Conservation (phyloP, 169 alveolate species). For the Plasmodium fragile region DNA sequence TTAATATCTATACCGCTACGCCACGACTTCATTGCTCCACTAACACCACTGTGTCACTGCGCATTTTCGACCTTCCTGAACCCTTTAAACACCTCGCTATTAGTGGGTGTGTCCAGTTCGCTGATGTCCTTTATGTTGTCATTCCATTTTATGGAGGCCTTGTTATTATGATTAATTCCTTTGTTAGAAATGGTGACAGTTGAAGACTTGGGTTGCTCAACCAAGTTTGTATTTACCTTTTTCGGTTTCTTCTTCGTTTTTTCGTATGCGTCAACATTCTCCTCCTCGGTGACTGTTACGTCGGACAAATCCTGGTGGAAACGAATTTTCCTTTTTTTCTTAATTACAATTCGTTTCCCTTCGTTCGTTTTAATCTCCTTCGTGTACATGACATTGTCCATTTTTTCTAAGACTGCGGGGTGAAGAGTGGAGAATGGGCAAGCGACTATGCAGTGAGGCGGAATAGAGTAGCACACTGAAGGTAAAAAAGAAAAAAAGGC, state of each 20-base stretch:
- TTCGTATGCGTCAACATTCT: slow-evolving; percentile 54
- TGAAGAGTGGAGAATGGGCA: neutral
- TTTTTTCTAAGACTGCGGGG: slow-evolving; percentile 52
- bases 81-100: slow-evolving; percentile 65
- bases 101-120: slow-evolving; percentile 74
- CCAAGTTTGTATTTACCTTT: slow-evolving; percentile 34
- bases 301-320: slow-evolving; percentile 72
- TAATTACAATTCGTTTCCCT: slow-evolving; percentile 67
- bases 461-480: neutral
- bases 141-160: slow-evolving; percentile 75
- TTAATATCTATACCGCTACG: neutral
- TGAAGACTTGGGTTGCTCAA: neutral
- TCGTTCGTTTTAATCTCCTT: slow-evolving; percentile 68
- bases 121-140: slow-evolving; percentile 68
- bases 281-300: slow-evolving; percentile 75
- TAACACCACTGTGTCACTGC: slow-evolving; percentile 12
- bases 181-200: neutral
- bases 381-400: slow-evolving; percentile 70
- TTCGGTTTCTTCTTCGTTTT: slow-evolving; percentile 59
- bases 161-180: slow-evolving; percentile 35
- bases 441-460: neutral
- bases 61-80: slow-evolving; percentile 51
- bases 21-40: neutral
- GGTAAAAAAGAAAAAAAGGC: neutral
- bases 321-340: slow-evolving; percentile 72